Evolutionary conservation across 176 grass and related monocot species (phyloP).

Genomic region (Triticum turgidum): DNA sequence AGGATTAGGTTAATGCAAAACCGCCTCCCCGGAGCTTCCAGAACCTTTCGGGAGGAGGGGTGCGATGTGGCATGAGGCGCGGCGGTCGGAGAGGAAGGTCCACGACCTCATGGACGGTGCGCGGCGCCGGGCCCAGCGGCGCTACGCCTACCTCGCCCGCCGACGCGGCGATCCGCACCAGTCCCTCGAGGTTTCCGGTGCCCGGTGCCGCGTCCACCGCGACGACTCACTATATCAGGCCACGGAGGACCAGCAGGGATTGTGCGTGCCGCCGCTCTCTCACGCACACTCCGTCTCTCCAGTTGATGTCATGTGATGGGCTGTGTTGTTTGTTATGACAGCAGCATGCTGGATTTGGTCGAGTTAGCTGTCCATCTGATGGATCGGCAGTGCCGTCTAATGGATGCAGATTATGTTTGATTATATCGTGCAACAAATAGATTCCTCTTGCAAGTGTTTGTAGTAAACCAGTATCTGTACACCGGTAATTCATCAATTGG

Average conservation of each 20-base stretch:
- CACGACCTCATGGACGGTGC: conserved; percentile 95
- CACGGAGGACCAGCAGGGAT: conserved; percentile 87
- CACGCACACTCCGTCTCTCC: background rate
- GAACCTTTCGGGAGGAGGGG: background rate
- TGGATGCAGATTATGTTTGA: background rate
- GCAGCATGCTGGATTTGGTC: background rate
- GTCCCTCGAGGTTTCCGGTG: conserved; percentile 72
- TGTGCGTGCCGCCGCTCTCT: conserved; percentile 51
- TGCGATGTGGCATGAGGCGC: conserved; percentile 97
- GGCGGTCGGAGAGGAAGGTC: conserved; percentile 89
- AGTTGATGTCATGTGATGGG: background rate
- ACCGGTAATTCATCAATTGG: background rate
- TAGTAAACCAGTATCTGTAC: background rate
- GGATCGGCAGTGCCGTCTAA: background rate
- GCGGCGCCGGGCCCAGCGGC: conserved; percentile 83
- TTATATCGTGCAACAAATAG: background rate
- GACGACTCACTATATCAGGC: conserved; percentile 96
- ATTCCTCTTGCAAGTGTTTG: background rate
- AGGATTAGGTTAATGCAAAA: conserved; percentile 31
- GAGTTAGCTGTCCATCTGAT: background rate
- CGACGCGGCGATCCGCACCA: conserved; percentile 89
- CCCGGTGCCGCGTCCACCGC: conserved; percentile 80
- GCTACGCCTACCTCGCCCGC: conserved; percentile 75
- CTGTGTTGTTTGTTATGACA: background rate
- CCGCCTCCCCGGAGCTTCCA: background rate